These are phyloP conservation scores for Candida coleopterorum DNA, from an alignment of 805 yeast genomes.

Conservation along the genomic window DNA sequence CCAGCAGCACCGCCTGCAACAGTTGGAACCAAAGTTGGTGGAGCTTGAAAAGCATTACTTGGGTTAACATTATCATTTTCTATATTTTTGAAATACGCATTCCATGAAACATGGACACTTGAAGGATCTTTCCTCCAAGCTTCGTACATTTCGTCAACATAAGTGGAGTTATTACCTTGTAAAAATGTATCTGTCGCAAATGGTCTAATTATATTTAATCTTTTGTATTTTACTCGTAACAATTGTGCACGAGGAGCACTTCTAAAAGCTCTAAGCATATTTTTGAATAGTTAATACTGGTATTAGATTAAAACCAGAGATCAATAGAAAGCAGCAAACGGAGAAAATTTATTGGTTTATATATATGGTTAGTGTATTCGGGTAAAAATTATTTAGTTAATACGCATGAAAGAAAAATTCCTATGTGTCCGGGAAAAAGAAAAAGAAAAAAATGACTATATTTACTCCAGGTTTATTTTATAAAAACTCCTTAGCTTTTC, in stretches of 20 bases:
- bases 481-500: conserved; percentile 68
- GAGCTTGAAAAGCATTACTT: conserved; percentile 76
- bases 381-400: too few relatives aligned
- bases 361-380: neutral
- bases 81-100: conserved; percentile 90
- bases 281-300: too few relatives aligned
- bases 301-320: conserved; percentile 10
- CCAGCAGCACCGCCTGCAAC: conserved; percentile 75
- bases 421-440: conserved; percentile 6
- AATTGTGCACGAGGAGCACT: conserved; percentile 32
- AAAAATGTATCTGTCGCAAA: conserved; percentile 66
- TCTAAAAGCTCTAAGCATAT: conserved; percentile 44
- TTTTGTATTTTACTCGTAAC: conserved; percentile 20
- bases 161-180: conserved; percentile 79
- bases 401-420: neutral
- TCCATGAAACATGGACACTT: conserved; percentile 95
- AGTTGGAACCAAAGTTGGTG: conserved; percentile 83
- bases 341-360: neutral
- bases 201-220: conserved; percentile 13
- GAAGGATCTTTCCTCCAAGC: conserved; percentile 90
- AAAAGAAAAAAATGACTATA: too few relatives aligned
- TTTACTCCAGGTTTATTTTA: neutral
- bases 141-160: conserved; percentile 96
- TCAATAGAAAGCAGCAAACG: conserved; percentile 5
- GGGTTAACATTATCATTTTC: conserved; percentile 67